Evolutionary conservation across 306 rosid genomes (phyloP).

Genomic region (Trifolium subterraneum): DNA sequence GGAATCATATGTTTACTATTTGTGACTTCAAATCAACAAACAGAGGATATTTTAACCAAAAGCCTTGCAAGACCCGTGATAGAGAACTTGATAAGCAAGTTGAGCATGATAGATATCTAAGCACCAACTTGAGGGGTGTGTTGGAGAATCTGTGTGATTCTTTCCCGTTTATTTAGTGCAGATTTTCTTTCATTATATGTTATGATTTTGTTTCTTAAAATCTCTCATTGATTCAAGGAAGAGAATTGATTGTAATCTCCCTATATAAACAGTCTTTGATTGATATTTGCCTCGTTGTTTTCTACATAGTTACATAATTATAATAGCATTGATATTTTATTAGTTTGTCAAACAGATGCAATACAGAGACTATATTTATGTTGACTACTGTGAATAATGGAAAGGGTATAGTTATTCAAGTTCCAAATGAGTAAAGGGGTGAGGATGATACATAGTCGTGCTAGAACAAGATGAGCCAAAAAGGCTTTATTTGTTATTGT

Average conservation of each 20-base stretch:
- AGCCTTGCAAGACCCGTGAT: neutral
- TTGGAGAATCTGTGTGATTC: neutral
- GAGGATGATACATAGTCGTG: neutral
- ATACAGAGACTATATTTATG: neutral
- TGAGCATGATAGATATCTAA: neutral
- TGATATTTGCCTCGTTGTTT: neutral
- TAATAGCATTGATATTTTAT: neutral
- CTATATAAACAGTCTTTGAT: neutral
- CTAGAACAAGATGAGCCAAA: conserved; percentile 2
- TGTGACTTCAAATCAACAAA: neutral
- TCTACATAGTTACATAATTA: neutral
- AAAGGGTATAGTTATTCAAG: conserved; percentile 1
- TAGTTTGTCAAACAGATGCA: neutral
- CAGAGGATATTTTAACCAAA: neutral
- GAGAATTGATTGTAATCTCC: neutral
- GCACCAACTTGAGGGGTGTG: neutral
- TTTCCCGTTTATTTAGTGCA: neutral
- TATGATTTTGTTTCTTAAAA: neutral
- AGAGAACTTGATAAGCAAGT: neutral
- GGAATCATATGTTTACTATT: neutral
- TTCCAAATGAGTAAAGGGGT: neutral
- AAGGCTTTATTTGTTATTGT: neutral
- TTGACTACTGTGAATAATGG: neutral
- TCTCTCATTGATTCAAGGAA: neutral
- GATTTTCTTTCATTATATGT: neutral